Conservation (phyloP, 805 yeast species). For the Hanseniaspora lachancei region DNA sequence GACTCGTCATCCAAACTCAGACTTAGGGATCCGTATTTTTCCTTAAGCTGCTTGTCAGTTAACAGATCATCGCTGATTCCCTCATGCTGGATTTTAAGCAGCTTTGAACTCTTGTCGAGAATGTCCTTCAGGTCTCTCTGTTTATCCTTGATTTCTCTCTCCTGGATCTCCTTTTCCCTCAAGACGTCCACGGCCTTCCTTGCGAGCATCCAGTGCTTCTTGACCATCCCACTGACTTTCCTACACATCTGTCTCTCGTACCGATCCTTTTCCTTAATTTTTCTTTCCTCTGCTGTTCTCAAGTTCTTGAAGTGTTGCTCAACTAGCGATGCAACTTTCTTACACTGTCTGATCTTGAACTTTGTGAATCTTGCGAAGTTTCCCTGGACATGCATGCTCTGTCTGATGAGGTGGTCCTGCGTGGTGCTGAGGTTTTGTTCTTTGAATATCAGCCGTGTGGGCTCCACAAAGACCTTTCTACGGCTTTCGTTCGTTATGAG, state of each 20-base stretch:
- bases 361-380: constrained; percentile 53
- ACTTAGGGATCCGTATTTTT: constrained; percentile 29
- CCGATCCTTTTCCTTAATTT: constrained; percentile 60
- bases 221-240: constrained; percentile 68
- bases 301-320: constrained; percentile 77
- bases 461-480: constrained; percentile 32
- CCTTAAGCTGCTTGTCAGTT: constrained; percentile 32
- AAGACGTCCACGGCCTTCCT: constrained; percentile 63
- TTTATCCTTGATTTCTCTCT: constrained; percentile 64
- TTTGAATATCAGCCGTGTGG: constrained; percentile 30
- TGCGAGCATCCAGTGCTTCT: constrained; percentile 82
- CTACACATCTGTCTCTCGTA: constrained; percentile 60
- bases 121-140: constrained; percentile 78
- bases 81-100: constrained; percentile 60
- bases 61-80: constrained; percentile 17
- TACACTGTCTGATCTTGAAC: constrained; percentile 52
- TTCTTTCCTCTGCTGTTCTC: constrained; percentile 78
- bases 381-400: constrained; percentile 59
- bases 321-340: constrained; percentile 65
- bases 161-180: constrained; percentile 68
- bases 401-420: constrained; percentile 63
- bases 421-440: constrained; percentile 36
- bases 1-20: constrained; percentile 9
- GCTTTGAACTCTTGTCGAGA: constrained; percentile 79
- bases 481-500: background rate